Evolutionary conservation across 768 basidiomycete species (phyloP).

Genomic region (Collybia sordida): DNA sequence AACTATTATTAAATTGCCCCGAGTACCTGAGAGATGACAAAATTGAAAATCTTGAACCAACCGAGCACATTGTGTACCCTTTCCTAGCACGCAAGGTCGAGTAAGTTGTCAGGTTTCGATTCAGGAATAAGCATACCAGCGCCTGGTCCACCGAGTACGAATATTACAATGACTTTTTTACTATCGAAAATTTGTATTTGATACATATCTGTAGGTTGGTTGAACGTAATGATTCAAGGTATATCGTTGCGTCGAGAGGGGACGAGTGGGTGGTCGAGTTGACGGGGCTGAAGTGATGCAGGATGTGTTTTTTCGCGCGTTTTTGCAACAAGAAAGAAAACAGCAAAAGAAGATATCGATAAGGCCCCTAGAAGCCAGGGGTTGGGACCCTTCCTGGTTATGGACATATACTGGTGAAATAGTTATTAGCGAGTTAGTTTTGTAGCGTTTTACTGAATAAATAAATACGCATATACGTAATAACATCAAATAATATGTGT

Average conservation of each 20-base stretch:
- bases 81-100: slow-evolving; percentile 54
- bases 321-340: slow-evolving; percentile 57
- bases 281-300: slow-evolving; percentile 58
- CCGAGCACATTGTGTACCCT: slow-evolving; percentile 90
- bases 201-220: too few relatives aligned
- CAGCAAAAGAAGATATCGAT: slow-evolving; percentile 51
- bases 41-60: slow-evolving; percentile 87
- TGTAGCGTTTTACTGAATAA: neutral
- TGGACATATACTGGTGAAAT: slow-evolving; percentile 10
- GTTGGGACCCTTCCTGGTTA: slow-evolving; percentile 49
- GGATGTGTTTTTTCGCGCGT: slow-evolving; percentile 57
- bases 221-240: slow-evolving; percentile 8
- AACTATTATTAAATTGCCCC: neutral
- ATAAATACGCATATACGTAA: neutral
- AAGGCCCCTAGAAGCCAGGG: slow-evolving; percentile 62
- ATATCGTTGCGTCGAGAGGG: slow-evolving; percentile 51
- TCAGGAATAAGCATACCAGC: slow-evolving; percentile 55
- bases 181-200: slow-evolving; percentile 55
- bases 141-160: slow-evolving; percentile 95
- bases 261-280: slow-evolving; percentile 64
- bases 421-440: neutral
- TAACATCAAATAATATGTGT: slow-evolving; percentile 5
- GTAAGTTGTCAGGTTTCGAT: slow-evolving; percentile 4
- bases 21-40: slow-evolving; percentile 86
- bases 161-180: slow-evolving; percentile 81